These are phyloP conservation scores for Eucalyptus grandis DNA, from an alignment of 345 rosid species.

Conservation along the genomic window DNA sequence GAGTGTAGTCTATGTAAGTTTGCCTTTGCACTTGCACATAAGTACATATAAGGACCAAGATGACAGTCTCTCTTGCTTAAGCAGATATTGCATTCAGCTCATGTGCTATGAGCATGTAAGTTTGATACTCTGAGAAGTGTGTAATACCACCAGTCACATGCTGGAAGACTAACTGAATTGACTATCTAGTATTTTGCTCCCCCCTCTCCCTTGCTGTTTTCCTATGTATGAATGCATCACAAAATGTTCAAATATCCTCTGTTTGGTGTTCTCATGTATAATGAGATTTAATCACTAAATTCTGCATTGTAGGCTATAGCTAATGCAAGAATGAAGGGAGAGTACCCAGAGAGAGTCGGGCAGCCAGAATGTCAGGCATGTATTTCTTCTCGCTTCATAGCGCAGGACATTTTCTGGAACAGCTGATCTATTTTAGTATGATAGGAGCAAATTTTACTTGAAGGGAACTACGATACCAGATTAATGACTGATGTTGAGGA, in stretches of 20 bases:
- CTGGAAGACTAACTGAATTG: not conserved
- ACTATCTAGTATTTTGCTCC: not conserved
- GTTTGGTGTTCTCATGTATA: not conserved
- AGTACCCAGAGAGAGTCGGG: conserved; percentile 90
- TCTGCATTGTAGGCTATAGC: conserved; percentile 70
- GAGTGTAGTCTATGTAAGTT: not conserved
- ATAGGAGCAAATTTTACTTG: not conserved
- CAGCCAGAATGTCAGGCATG: conserved; percentile 98
- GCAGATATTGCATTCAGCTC: not conserved
- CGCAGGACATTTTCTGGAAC: not conserved
- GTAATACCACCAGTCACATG: not conserved
- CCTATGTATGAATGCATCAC: not conserved
- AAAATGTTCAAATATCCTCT: not conserved
- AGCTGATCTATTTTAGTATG: not conserved
- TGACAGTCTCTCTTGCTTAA: not conserved
- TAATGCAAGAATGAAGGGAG: conserved; percentile 87
- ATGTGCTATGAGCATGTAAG: not conserved
- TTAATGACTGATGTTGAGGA: not conserved
- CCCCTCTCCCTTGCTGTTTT: not conserved
- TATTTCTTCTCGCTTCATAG: not conserved
- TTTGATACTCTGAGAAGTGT: not conserved
- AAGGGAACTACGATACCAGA: not conserved
- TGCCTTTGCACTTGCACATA: not conserved
- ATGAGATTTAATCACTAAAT: conserved; percentile 3
- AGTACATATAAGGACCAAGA: not conserved